Conservation (phyloP, 2,329 filamentous ascomycete species). For the Metarhizium robertsii region DNA sequence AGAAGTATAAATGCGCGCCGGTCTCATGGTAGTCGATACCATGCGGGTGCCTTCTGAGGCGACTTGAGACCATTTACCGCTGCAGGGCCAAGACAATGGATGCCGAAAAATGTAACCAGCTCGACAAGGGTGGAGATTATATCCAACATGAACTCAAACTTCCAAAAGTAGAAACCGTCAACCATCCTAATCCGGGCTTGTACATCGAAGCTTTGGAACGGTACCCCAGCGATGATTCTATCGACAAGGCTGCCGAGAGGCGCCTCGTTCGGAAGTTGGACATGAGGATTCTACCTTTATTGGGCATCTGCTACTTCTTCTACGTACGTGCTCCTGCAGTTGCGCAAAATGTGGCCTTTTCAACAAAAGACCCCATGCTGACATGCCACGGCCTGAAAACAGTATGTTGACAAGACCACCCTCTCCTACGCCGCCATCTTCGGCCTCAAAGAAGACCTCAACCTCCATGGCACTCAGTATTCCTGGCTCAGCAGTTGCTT, state of each 20-base stretch:
- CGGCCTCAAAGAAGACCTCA: no score
- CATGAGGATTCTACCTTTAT: conserved; percentile 24
- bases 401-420: no score
- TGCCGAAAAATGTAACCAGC: not conserved
- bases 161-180: conserved; percentile 9
- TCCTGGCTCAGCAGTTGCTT: no score
- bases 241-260: conserved; percentile 23
- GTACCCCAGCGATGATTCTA: conserved; percentile 27
- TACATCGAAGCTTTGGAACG: conserved; percentile 25
- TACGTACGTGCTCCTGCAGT: conserved; percentile 13
- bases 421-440: no score
- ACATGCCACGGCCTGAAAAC: no score
- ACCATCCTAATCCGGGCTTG: conserved; percentile 17
- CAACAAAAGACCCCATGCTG: no score
- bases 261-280: conserved; percentile 27
- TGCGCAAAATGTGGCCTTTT: no score
- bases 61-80: not conserved
- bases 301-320: conserved; percentile 32
- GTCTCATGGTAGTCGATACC: no score
- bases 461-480: no score
- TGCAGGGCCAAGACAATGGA: not conserved
- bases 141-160: conserved; percentile 11
- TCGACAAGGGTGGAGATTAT: conserved; percentile 9
- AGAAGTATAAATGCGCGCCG: no score
- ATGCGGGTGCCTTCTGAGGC: not conserved